phyloP scores from a whole-genome alignment of 2,329 filamentous ascomycete species.

The Xylariaceae sp. region DNA sequence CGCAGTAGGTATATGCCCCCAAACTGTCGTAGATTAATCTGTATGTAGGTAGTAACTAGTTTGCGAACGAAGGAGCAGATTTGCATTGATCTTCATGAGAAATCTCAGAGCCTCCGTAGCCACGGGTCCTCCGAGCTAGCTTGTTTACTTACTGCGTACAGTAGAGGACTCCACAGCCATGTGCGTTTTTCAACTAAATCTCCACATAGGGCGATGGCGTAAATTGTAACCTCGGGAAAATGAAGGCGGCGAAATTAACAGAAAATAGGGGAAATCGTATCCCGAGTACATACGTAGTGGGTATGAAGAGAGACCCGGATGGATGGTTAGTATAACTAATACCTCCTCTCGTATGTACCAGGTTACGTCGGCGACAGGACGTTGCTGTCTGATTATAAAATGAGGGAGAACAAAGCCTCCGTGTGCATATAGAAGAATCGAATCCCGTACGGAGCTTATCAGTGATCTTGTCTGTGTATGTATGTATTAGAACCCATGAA shows the following conservation, averaged over 20 bases:
- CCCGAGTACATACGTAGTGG: too few species aligned
- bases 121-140: neutral
- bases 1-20: too few species aligned
- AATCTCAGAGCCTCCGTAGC: neutral
- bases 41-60: neutral
- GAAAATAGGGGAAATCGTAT: slow-evolving; percentile 13
- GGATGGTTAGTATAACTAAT: too few species aligned
- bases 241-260: slow-evolving; percentile 10
- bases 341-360: too few species aligned
- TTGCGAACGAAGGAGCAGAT: neutral
- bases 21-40: neutral
- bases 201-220: slow-evolving; percentile 10
- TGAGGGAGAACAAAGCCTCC: too few species aligned
- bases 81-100: neutral
- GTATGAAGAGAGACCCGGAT: too few species aligned
- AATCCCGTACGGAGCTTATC: neutral
- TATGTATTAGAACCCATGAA: neutral
- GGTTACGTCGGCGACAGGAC: too few species aligned
- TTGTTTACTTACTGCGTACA: neutral
- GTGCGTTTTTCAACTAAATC: neutral
- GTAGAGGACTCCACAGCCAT: neutral
- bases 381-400: too few species aligned
- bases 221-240: slow-evolving; percentile 26
- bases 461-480: neutral
- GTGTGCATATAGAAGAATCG: too few species aligned